Percentiles rank a stretch among this genome's conserved stretches.
Evolutionary conservation across 305 asterid species (phyloP).

Genomic region (Rubia peregrina): DNA sequence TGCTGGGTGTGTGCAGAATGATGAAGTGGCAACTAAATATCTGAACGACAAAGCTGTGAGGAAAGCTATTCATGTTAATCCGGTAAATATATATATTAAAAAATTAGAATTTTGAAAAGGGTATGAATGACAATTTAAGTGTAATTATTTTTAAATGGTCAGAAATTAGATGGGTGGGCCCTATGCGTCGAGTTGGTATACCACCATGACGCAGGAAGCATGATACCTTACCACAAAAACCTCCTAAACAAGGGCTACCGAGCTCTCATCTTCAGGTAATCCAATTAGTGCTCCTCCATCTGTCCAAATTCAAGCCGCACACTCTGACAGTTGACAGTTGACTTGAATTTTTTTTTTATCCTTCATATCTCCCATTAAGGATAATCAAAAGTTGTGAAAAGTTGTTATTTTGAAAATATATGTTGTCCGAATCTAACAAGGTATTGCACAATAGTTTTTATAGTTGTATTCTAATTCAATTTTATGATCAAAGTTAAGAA

Average conservation of each 20-base stretch:
- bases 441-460: no score
- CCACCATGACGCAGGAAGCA: conserved; percentile 46
- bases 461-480: no score
- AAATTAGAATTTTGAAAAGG: background rate
- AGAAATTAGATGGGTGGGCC: conserved; percentile 45
- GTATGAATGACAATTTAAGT: no score
- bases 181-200: conserved; percentile 25
- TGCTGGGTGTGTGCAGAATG: conserved; percentile 26
- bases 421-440: no score
- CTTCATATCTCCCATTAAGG: no score
- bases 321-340: no score
- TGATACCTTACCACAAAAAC: conserved; percentile 47
- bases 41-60: conserved; percentile 42
- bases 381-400: no score
- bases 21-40: conserved; percentile 43
- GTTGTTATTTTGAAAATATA: no score
- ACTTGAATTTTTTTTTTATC: no score
- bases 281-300: no score
- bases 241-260: conserved; percentile 38
- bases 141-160: background rate
- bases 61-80: conserved; percentile 44
- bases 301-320: no score
- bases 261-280: conserved; percentile 48
- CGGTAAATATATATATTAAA: conserved; percentile 19
- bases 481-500: no score